Conservation (phyloP, 805 yeast genomes). For the Cyberlindnera lachancei region DNA sequence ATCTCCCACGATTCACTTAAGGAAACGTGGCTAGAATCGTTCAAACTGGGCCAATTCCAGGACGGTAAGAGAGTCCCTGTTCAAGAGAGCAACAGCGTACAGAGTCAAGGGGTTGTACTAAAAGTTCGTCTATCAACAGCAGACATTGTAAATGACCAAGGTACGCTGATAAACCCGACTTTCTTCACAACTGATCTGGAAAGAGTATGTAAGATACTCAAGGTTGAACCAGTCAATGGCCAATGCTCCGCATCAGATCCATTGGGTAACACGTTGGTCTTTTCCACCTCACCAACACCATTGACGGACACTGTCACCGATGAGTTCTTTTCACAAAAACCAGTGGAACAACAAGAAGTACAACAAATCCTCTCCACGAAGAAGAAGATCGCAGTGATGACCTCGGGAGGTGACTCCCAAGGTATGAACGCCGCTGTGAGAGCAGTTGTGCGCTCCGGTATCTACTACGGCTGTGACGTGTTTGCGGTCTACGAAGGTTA, state of each 20-base stretch:
- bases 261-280: slow-evolving; percentile 46
- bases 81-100: slow-evolving; percentile 33
- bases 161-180: slow-evolving; percentile 29
- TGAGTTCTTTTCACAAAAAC: slow-evolving; percentile 11
- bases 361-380: slow-evolving; percentile 5
- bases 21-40: slow-evolving; percentile 69
- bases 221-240: slow-evolving; percentile 9
- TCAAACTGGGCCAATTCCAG: slow-evolving; percentile 47
- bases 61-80: slow-evolving; percentile 52
- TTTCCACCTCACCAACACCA: slow-evolving; percentile 22
- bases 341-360: background rate
- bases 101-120: slow-evolving; percentile 38
- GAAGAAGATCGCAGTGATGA: slow-evolving; percentile 83
- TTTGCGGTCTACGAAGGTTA: slow-evolving; percentile 93
- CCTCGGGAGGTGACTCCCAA: slow-evolving; percentile 98
- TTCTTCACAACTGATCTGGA: slow-evolving; percentile 35
- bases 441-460: slow-evolving; percentile 91
- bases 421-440: slow-evolving; percentile 98
- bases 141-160: slow-evolving; percentile 19
- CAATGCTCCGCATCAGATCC: slow-evolving; percentile 43
- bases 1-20: slow-evolving; percentile 57
- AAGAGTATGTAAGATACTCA: slow-evolving; percentile 18
- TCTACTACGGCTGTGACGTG: slow-evolving; percentile 80
- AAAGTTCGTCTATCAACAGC: slow-evolving; percentile 34
- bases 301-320: slow-evolving; percentile 6